Base-by-base conservation (phyloP, 257 asterid species). In the Gentiana dahurica region DNA sequence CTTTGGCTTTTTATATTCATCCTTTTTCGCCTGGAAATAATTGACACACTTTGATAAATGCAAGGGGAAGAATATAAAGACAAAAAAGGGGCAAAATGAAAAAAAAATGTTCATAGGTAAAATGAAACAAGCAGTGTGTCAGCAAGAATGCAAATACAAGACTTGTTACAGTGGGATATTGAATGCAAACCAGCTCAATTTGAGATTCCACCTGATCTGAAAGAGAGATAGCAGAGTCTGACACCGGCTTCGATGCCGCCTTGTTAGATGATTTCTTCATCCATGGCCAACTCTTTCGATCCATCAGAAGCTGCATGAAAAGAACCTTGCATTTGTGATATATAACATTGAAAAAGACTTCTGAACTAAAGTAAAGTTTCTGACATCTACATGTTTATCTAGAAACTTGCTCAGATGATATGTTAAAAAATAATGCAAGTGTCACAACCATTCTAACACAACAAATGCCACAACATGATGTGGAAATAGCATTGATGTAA, bases 231-330 rank as follows among this genome's bases (percentile, higher is more conserved):
- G 80, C 64, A 68, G 82, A 63, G 10, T 75, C 86, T 45, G 76
- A 57, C 51, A 64, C 81, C 56, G 74, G 61, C 44, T 60, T 64
- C 47, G 68, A 71, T 57, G 61, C 75, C 34, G 81, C 81, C 69
- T 87, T 87, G 59, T 87, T 96, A 52, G 95, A 87, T 39, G 95
- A 83, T 65, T 91, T 91, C 68, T 83, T 91, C 90, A 87, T 91
- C 98, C 98, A 91, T 1, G 97, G 98, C 98, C 98, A 91, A 72
- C 95, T 81, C 74, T 87, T 66, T 61, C 70, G 82, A 61, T 90
- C 98, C 98, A 91, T 91, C 55, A 55, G 60, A 46, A 60, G 52
- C 86, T 79, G 75, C 35, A 58, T 53, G 37, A 49, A 39, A 24
- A 24, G 1, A 24, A 24, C 24, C 24, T 24, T 24, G 24, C 24